Base-by-base conservation (phyloP, 192 early-diverging fungal genomes). In the Rhizophagus clarus region DNA sequence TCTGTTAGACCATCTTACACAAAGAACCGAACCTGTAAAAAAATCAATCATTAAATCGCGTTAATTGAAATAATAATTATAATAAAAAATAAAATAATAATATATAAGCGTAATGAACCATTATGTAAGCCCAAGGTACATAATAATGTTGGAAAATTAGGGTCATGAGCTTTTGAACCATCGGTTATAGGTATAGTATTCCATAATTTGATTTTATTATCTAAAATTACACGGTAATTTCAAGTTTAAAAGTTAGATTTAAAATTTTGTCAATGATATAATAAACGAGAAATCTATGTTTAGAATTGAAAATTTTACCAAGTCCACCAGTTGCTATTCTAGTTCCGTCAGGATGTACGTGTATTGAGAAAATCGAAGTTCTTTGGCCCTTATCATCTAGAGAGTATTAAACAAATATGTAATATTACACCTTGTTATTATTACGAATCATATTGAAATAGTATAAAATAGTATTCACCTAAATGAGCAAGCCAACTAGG, bases 151-250 rank as follows among this genome's bases (percentile, higher is more conserved):
- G 89, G 90, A 45, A 87, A 84, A 10, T 81, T 85, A 6, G 75
- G 75, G 72, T 92, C 88, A 9, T 75, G 31, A 79, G 90, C 88
- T 37, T 84, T 79, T 4, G 81, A 82, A 29, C 82, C 85, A 68
- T 92, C 83, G 5, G 86, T 76, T 7, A 97, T 87, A 0, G 94
- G 88, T 0, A 67, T 85, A 9, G 91, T 87, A 81, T 91, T 95
- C 97, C 97, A 98, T n/a, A 99, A 86, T 74, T 92, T 95, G 60
- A 98, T 89, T 75, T 93, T 95, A 68, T 87, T 88, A 89, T 97
- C 97, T 94, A 88, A 7, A 76, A 64, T 56, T 29, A 4, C 45
- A 28, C 3, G 28, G 24, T 29, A 74, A 17, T 60, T 47, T 76
- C 11, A 15, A 45, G 6, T 64, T n/a, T 56, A 15, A 9, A 60